phyloP scores from a whole-genome alignment of 371 early-diverging fungal genomes.

The Apophysomyces ossiformis region DNA sequence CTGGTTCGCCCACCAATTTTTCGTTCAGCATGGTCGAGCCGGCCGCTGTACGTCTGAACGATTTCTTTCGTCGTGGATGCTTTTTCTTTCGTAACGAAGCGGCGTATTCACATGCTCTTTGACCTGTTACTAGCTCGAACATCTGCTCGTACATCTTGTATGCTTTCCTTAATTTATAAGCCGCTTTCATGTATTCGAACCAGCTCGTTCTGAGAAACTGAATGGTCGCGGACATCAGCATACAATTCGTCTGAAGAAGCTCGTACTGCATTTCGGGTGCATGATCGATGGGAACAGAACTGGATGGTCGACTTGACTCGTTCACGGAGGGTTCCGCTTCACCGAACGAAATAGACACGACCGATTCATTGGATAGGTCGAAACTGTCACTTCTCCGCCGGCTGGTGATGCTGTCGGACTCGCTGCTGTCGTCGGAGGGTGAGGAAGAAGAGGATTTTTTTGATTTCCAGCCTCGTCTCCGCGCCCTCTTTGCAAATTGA shows the following conservation, averaged over 20 bases:
- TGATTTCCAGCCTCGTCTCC: slow-evolving; percentile 28
- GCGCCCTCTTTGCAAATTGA: slow-evolving; percentile 37
- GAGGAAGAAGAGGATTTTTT: slow-evolving; percentile 4
- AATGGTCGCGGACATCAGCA: slow-evolving; percentile 52
- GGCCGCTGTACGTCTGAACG: background rate
- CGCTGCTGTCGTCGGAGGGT: slow-evolving; percentile 3
- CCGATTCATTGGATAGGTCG: background rate
- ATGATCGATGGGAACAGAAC: background rate
- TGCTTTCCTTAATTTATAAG: slow-evolving; percentile 50
- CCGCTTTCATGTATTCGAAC: slow-evolving; percentile 56
- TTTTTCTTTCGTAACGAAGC: slow-evolving; percentile 19
- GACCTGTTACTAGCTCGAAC: slow-evolving; percentile 46
- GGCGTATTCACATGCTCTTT: slow-evolving; percentile 49
- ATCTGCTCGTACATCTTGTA: slow-evolving; percentile 54
- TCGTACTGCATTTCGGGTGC: slow-evolving; percentile 41
- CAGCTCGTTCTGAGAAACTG: slow-evolving; percentile 52
- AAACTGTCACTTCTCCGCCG: slow-evolving; percentile 6
- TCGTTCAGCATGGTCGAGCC: background rate
- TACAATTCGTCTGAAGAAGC: slow-evolving; percentile 46
- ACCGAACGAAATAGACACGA: slow-evolving; percentile 12
- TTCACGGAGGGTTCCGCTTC: background rate
- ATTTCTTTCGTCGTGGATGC: slow-evolving; percentile 17
- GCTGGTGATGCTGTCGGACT: slow-evolving; percentile 4
- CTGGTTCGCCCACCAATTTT: slow-evolving; percentile 3
- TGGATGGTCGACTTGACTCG: background rate